Conservation (phyloP, 2,329 filamentous ascomycete genomes). For the Diaporthe aspalathi region DNA sequence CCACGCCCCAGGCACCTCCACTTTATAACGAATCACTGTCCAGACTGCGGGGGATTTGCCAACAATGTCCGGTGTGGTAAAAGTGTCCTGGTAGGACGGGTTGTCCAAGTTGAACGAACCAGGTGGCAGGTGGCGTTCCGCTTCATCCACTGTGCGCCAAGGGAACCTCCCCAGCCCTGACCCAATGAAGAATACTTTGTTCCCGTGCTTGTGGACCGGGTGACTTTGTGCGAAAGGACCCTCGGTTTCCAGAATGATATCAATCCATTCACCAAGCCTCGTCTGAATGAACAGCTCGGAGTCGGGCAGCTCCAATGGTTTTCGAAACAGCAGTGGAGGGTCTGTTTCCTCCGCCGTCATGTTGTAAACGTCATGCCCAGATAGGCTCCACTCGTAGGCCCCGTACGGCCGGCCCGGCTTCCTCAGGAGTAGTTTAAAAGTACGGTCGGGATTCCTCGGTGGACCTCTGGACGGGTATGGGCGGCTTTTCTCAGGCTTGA, state of each 20-base stretch:
- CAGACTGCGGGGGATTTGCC: not conserved
- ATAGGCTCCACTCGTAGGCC: slow-evolving; percentile 4
- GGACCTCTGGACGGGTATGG: not conserved
- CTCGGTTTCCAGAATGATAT: slow-evolving; percentile 10
- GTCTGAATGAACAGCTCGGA: slow-evolving; percentile 2
- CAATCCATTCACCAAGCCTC: slow-evolving; percentile 3
- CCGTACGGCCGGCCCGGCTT: slow-evolving; percentile 14
- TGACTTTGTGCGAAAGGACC: slow-evolving; percentile 10
- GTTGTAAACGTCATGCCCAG: slow-evolving; percentile 7
- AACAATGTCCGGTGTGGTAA: slow-evolving; percentile 9
- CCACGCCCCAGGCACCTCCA: slow-evolving; percentile 3
- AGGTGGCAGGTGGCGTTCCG: not conserved
- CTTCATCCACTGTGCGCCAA: slow-evolving; percentile 2
- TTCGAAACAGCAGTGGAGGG: slow-evolving; percentile 6
- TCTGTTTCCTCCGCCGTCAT: slow-evolving; percentile 17
- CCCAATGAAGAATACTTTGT: not conserved
- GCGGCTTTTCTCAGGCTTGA: slow-evolving; percentile 2
- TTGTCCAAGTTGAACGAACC: slow-evolving; percentile 7
- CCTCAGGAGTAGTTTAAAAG: slow-evolving; percentile 3
- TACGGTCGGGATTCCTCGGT: not conserved
- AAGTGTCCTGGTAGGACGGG: slow-evolving; percentile 6
- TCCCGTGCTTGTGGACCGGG: slow-evolving; percentile 13
- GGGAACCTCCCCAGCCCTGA: slow-evolving; percentile 14
- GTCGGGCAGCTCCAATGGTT: not conserved
- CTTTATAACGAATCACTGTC: slow-evolving; percentile 6